phyloP scores from a whole-genome alignment of 306 rosid species.

The Inga oerstediana region DNA sequence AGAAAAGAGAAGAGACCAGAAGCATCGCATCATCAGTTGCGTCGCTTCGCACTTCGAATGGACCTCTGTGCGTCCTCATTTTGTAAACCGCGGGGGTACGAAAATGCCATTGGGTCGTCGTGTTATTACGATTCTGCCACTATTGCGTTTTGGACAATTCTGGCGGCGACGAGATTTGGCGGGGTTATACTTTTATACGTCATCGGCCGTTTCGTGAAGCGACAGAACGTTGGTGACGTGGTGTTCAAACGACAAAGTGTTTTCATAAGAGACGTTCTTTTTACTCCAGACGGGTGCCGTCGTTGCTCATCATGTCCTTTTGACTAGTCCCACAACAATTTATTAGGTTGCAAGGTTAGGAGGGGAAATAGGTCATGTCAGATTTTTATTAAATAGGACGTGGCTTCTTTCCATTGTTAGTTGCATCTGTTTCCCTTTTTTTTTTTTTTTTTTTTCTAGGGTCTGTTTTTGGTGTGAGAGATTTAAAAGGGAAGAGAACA shows the following conservation, averaged over 20 bases:
- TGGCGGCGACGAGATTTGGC: not conserved
- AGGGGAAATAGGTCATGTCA: too few relatives aligned
- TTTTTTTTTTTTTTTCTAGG: too few relatives aligned
- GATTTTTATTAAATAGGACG: too few relatives aligned
- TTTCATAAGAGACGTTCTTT: not conserved
- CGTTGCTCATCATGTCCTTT: not conserved
- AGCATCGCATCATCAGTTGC: not conserved
- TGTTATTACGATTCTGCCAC: constrained; percentile 22
- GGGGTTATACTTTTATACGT: not conserved
- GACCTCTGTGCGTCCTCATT: not conserved
- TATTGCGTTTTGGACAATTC: too few relatives aligned
- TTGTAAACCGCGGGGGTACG: not conserved
- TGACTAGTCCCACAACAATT: not conserved
- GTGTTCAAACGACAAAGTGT: not conserved
- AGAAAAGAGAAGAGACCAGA: not conserved
- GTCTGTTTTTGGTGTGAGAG: too few relatives aligned
- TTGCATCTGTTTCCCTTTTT: too few relatives aligned
- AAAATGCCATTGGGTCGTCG: constrained; percentile 23
- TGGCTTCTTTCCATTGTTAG: too few relatives aligned
- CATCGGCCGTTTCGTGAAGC: constrained; percentile 24
- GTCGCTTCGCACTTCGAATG: not conserved
- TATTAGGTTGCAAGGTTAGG: too few relatives aligned
- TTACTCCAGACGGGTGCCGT: not conserved
- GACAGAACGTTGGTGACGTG: not conserved
- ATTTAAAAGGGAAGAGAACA: too few relatives aligned